Conservation (phyloP, 2,329 filamentous ascomycete genomes). For the Claviceps sp. region DNA sequence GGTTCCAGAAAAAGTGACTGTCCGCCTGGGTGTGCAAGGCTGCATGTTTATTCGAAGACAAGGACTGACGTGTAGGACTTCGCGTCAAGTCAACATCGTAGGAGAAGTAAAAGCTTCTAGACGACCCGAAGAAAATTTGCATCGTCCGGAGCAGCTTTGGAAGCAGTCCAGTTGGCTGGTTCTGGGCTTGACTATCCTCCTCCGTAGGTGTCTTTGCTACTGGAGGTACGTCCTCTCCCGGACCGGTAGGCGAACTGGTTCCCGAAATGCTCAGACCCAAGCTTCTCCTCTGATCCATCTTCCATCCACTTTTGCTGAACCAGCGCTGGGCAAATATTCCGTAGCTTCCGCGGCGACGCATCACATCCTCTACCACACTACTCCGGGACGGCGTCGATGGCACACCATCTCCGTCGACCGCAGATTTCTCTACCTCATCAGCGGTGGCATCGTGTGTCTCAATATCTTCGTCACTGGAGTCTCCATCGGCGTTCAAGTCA, state of each 20-base stretch:
- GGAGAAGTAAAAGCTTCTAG: slow-evolving; percentile 83
- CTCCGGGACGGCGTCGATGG: slow-evolving; percentile 27
- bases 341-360: slow-evolving; percentile 68
- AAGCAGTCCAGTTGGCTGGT: slow-evolving; percentile 38
- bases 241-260: slow-evolving; percentile 6
- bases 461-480: slow-evolving; percentile 35
- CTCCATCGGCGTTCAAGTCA: slow-evolving; percentile 27
- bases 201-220: slow-evolving; percentile 24
- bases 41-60: slow-evolving; percentile 10
- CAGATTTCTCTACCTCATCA: slow-evolving; percentile 32
- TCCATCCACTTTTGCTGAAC: slow-evolving; percentile 81
- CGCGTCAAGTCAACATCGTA: slow-evolving; percentile 89
- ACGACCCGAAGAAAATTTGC: slow-evolving; percentile 70
- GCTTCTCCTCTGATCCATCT: slow-evolving; percentile 52
- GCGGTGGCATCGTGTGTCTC: slow-evolving; percentile 20
- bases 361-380: slow-evolving; percentile 79
- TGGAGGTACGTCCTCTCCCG: slow-evolving; percentile 9
- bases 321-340: slow-evolving; percentile 81
- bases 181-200: slow-evolving; percentile 17
- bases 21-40: slow-evolving; percentile 64
- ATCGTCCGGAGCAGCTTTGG: slow-evolving; percentile 77
- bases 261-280: slow-evolving; percentile 49
- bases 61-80: slow-evolving; percentile 29
- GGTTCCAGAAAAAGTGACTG: slow-evolving; percentile 83
- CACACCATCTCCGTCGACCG: slow-evolving; percentile 19